These are phyloP conservation scores for Ophiostoma fasciatum DNA, from an alignment of 2,329 filamentous ascomycete species.

Conservation along the genomic window DNA sequence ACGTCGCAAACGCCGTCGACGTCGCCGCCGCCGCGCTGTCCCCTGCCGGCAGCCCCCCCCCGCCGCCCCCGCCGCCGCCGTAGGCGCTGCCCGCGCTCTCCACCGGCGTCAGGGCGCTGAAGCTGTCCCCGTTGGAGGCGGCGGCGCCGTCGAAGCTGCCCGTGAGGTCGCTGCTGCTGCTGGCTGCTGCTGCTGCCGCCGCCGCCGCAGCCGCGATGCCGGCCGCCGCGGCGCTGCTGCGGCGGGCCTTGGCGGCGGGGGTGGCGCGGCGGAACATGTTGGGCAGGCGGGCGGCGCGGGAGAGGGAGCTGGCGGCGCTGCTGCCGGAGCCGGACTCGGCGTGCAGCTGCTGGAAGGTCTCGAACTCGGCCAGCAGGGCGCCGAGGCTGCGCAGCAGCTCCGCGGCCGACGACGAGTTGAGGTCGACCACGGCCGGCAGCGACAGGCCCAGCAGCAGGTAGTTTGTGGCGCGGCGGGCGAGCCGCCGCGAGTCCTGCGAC, in stretches of 20 bases:
- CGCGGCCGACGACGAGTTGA: slow-evolving; percentile 61
- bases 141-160: slow-evolving; percentile 7
- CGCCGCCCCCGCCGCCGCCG: slow-evolving; percentile 18
- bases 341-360: slow-evolving; percentile 81
- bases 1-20: slow-evolving; percentile 19
- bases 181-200: slow-evolving; percentile 7
- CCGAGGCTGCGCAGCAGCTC: slow-evolving; percentile 85
- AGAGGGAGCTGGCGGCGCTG: slow-evolving; percentile 50
- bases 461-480: slow-evolving; percentile 82
- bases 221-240: slow-evolving; percentile 35
- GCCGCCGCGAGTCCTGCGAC: slow-evolving; percentile 70
- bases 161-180: slow-evolving; percentile 36
- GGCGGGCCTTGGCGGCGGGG: slow-evolving; percentile 41
- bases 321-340: slow-evolving; percentile 50
- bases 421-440: slow-evolving; percentile 75
- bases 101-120: slow-evolving; percentile 9
- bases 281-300: slow-evolving; percentile 57
- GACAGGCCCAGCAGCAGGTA: slow-evolving; percentile 87
- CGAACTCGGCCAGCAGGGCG: slow-evolving; percentile 77
- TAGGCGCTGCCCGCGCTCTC: slow-evolving; percentile 10
- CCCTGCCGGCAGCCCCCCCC: neutral
- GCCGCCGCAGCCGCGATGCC: slow-evolving; percentile 16
- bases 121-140: too few relatives aligned
- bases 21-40: neutral
- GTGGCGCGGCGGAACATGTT: slow-evolving; percentile 64